Base-by-base conservation (phyloP, 192 early-diverging fungal species). In the Podila epicladia region DNA sequence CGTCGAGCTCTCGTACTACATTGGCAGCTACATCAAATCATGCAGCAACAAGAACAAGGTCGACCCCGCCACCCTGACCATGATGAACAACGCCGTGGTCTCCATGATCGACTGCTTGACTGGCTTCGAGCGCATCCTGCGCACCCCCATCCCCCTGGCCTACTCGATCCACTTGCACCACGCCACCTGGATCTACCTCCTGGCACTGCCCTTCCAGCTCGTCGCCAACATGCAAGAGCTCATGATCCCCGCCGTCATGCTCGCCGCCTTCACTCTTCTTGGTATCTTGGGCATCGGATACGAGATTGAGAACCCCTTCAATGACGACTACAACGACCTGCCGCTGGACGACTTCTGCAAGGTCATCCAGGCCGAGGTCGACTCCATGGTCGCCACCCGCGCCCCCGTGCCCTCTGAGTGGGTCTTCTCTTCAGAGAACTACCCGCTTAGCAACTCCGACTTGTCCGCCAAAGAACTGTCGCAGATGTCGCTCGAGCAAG, bases 271-370 rank as follows among this genome's bases (percentile, higher is more conserved):
- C 66, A 90, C 88, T 62, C 85, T 96, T 72, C 82, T 97, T 22
- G 97, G 97, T 72, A 93, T 98, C 62, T 91, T 95, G 62, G 83
- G 84, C 12, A 97, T 97, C 65, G 95, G 93, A 32, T 87, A 87
- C 20, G 94, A 97, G 84, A 97, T 98, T 64, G 96, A 98, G 85
- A 97, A 97, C 75, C 96, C 96, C 12, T 97, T 97, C 77, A 94
- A 94, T 38, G 87, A 89, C 71, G 94, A 95, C 62, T 84, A 84
- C 29, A 94, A 96, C 74, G 95, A 94, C 65, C 66, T 92, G 76
- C 85, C 86, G 6, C 75, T 91, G 57, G 88, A 89, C 58, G 75
- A 84, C 59, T 90, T 89, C 67, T 90, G 87, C 70, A 75, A 87
- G 62, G 82, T 68, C 57, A 71, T 69, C 49, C 69, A 65, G 26